Evolutionary conservation across 2,329 filamentous ascomycete species (phyloP).

Genomic region (Fusarium sp.): DNA sequence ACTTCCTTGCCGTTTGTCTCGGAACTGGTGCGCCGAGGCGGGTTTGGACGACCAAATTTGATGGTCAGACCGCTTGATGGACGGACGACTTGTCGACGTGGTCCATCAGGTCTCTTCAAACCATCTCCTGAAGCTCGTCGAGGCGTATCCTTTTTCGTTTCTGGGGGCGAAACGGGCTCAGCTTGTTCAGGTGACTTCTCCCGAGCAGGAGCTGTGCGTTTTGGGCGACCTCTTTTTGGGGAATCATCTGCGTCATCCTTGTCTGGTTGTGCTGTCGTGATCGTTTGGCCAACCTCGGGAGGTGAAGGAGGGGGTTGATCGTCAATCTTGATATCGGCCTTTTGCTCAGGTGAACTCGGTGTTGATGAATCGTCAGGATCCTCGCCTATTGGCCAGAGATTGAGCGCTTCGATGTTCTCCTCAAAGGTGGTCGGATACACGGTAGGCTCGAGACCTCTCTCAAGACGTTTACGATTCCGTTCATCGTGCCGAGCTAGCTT

Average conservation of each 20-base stretch:
- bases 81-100: constrained; percentile 8
- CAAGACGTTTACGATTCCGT: constrained; percentile 58
- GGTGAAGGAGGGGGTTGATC: background rate
- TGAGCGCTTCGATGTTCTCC: constrained; percentile 37
- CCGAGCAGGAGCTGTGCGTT: constrained; percentile 3
- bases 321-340: constrained; percentile 4
- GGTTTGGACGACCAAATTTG: constrained; percentile 18
- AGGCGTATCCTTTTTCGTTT: background rate
- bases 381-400: constrained; percentile 22
- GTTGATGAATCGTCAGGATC: background rate
- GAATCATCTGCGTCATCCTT: constrained; percentile 8
- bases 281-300: background rate
- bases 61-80: constrained; percentile 9
- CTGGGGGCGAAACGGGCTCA: background rate
- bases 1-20: constrained; percentile 6
- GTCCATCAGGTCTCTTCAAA: background rate
- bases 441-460: constrained; percentile 49
- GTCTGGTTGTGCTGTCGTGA: background rate
- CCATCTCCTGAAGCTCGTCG: constrained; percentile 7
- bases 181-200: background rate
- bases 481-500: constrained; percentile 54
- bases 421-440: constrained; percentile 30
- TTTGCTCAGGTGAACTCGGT: constrained; percentile 12
- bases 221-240: constrained; percentile 6
- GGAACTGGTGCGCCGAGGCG: constrained; percentile 4